Evolutionary conservation across 139 green algal genomes (phyloP), one percentile per base, ranked within the genome.

Genomic region (Chlamydomonas incerta): DNA sequence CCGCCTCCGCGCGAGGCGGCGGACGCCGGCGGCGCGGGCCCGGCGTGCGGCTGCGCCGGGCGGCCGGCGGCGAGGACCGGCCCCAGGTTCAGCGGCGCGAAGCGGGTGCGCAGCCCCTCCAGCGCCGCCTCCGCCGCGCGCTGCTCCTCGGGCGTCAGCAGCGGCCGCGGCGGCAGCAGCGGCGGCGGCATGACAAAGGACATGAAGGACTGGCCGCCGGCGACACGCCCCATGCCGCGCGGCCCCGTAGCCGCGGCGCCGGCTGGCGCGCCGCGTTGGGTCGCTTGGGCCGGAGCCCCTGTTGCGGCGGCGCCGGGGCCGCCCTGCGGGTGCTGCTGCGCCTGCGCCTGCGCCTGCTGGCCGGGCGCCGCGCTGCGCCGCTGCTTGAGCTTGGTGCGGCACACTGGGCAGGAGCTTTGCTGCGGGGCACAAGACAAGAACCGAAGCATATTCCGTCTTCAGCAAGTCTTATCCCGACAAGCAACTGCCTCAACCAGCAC

Each of bases 401-500:
- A 83, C 20, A 83, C 77, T 2, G 77, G 77, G 31, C 77, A 83
- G 4, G 77, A 74, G 62, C 65, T 83, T 74, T 74, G 63, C 77
- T 83, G 77, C 6, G 55, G 14, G 72, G 35, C 23, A 52, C 18
- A 13, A 29, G 26, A 9, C 3, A 3, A 18, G n/a, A n/a, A n/a
- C n/a, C n/a, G n/a, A n/a, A n/a, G n/a, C n/a, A n/a, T n/a, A n/a
- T n/a, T n/a, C n/a, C n/a, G n/a, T n/a, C n/a, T n/a, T n/a, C n/a
- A n/a, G n/a, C n/a, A n/a, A n/a, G n/a, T n/a, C n/a, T n/a, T n/a
- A n/a, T n/a, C n/a, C n/a, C n/a, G n/a, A n/a, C n/a, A n/a, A n/a
- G n/a, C n/a, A n/a, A n/a, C n/a, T n/a, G n/a, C n/a, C n/a, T n/a
- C n/a, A n/a, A n/a, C 67, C 31, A 35, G 28, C n/a, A 72, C 67